Conservation (phyloP, 1,284 basidiomycete species). For the Coniferiporia weirii region DNA sequence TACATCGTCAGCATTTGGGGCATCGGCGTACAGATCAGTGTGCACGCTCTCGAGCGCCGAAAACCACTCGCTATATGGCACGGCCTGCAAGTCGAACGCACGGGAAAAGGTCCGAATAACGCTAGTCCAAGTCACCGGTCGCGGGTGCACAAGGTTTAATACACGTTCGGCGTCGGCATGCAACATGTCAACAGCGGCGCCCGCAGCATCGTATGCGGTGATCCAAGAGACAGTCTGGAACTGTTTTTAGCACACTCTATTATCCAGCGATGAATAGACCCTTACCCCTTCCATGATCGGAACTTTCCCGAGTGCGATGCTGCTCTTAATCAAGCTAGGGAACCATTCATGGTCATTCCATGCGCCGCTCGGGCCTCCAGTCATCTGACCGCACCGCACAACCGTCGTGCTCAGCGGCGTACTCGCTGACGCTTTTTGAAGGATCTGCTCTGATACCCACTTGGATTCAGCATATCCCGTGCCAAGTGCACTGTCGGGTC, state of each 20-base stretch:
- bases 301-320: slow-evolving; percentile 6
- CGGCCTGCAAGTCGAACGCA: not conserved
- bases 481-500: slow-evolving; percentile 8
- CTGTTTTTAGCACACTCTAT: too few species aligned
- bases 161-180: slow-evolving; percentile 18
- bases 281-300: slow-evolving; percentile 15
- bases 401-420: slow-evolving; percentile 21
- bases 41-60: not conserved
- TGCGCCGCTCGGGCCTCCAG: slow-evolving; percentile 15
- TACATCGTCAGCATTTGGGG: not conserved
- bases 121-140: slow-evolving; percentile 5
- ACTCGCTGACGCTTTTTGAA: slow-evolving; percentile 20
- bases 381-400: slow-evolving; percentile 17
- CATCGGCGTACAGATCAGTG: not conserved
- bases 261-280: too few species aligned
- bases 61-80: slow-evolving; percentile 10
- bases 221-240: slow-evolving; percentile 23
- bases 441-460: slow-evolving; percentile 40
- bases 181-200: slow-evolving; percentile 24
- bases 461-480: slow-evolving; percentile 59
- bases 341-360: slow-evolving; percentile 20
- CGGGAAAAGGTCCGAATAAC: slow-evolving; percentile 5
- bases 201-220: slow-evolving; percentile 23
- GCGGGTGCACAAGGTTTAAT: slow-evolving; percentile 29
- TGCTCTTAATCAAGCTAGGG: slow-evolving; percentile 14